Evolutionary conservation across 768 basidiomycete genomes (phyloP).

Genomic region (Sporobolomyces phaffii): DNA sequence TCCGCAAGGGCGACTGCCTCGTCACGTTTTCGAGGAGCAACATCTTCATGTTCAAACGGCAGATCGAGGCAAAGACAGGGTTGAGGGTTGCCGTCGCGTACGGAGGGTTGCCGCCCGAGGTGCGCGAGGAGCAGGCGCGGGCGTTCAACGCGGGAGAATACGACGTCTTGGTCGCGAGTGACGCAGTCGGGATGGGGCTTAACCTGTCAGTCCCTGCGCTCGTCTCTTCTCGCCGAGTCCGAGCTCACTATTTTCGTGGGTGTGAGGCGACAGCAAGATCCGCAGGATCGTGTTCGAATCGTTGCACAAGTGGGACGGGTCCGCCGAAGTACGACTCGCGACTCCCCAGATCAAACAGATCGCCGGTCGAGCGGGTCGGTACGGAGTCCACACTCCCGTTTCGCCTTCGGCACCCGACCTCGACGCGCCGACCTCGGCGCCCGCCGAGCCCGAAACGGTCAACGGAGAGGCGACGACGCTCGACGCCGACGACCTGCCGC

Average conservation of each 20-base stretch:
- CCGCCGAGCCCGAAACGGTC: slow-evolving; percentile 44
- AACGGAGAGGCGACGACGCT: slow-evolving; percentile 72
- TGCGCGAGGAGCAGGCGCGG: slow-evolving; percentile 81
- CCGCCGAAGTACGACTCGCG: slow-evolving; percentile 51
- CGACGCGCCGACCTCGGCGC: slow-evolving; percentile 25
- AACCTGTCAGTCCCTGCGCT: slow-evolving; percentile 64
- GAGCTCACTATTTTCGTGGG: too few species aligned
- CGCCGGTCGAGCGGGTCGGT: slow-evolving; percentile 87
- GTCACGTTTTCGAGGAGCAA: slow-evolving; percentile 71
- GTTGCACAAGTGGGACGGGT: slow-evolving; percentile 63
- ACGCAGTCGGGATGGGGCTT: slow-evolving; percentile 94
- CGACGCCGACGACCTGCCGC: slow-evolving; percentile 57
- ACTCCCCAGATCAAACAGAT: slow-evolving; percentile 85
- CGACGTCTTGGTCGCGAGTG: slow-evolving; percentile 85
- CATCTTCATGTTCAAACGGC: slow-evolving; percentile 71
- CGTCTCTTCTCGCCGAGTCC: neutral
- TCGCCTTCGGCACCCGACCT: slow-evolving; percentile 39
- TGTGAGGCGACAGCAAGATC: slow-evolving; percentile 73
- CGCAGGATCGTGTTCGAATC: slow-evolving; percentile 73
- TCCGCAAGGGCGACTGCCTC: slow-evolving; percentile 80
- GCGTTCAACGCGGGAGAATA: slow-evolving; percentile 84
- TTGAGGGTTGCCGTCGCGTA: slow-evolving; percentile 87
- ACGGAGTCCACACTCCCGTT: slow-evolving; percentile 56
- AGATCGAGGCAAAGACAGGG: slow-evolving; percentile 64
- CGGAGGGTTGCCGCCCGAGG: slow-evolving; percentile 83